Percentiles rank a stretch among this genome's conserved stretches.
Evolutionary conservation across 495 filamentous ascomycete species (phyloP).

Genomic region (Bombardia bombarda): DNA sequence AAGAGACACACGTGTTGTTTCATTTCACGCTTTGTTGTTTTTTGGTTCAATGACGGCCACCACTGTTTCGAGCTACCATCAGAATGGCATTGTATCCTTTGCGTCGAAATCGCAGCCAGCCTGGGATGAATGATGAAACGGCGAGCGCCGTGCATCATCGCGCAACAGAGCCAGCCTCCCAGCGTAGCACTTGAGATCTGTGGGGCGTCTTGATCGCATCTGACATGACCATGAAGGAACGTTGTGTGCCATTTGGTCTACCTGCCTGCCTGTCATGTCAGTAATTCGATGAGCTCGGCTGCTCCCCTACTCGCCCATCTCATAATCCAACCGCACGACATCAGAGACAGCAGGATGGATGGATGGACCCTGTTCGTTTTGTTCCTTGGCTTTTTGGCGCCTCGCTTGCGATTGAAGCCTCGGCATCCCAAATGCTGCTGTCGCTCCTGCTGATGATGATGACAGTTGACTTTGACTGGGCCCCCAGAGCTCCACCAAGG

Average conservation of each 20-base stretch:
- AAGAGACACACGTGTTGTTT: too few species aligned
- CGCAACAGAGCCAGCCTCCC: too few species aligned
- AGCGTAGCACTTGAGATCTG: constrained; percentile 1
- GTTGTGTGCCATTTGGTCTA: too few species aligned
- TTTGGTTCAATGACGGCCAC: neutral
- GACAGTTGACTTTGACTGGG: neutral
- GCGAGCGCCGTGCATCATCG: neutral
- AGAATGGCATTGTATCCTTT: neutral
- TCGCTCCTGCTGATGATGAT: neutral
- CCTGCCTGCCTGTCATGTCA: too few species aligned
- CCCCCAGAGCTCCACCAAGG: neutral
- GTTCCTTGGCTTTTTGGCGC: neutral
- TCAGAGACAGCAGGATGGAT: too few species aligned
- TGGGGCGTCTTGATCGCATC: neutral
- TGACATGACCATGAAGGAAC: neutral
- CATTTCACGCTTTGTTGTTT: too few species aligned
- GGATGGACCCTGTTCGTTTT: neutral
- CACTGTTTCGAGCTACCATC: neutral
- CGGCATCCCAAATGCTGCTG: neutral
- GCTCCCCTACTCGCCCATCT: too few species aligned
- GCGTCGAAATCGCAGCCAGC: neutral
- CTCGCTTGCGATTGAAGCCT: neutral
- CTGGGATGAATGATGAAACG: neutral
- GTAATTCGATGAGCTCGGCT: too few species aligned
- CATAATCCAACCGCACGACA: too few species aligned